Evolutionary conservation across 139 green algal genomes (phyloP).

Genomic region (Chlamydomonas eustigma): DNA sequence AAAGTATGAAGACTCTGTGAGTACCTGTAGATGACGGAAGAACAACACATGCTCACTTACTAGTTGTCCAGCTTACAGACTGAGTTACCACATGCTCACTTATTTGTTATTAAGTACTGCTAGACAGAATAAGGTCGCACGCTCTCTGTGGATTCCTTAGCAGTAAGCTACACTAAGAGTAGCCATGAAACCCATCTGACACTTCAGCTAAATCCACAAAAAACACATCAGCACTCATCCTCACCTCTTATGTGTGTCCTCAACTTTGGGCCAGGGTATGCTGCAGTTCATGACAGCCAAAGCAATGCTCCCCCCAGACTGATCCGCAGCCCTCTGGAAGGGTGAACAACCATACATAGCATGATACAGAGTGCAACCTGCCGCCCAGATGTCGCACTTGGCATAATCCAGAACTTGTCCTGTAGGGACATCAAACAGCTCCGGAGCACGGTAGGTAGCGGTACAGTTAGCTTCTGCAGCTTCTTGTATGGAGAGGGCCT

Average conservation of each 20-base stretch:
- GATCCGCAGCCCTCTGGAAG: conserved; percentile 56
- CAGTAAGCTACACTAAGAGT: neutral
- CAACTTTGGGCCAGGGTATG: neutral
- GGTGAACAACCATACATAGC: conserved; percentile 69
- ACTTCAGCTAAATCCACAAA: neutral
- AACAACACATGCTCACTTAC: too few species aligned
- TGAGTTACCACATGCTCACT: too few species aligned
- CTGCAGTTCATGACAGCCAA: conserved; percentile 2
- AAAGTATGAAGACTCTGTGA: neutral
- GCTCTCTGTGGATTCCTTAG: too few species aligned
- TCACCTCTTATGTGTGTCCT: neutral
- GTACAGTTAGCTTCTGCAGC: conserved; percentile 74
- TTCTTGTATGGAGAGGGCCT: conserved; percentile 75
- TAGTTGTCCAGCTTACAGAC: too few species aligned
- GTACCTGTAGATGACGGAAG: too few species aligned
- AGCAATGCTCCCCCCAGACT: conserved; percentile 9
- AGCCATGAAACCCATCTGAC: neutral
- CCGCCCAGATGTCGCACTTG: conserved; percentile 73
- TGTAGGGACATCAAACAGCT: conserved; percentile 86
- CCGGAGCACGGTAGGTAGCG: conserved; percentile 83
- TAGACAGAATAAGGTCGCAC: too few species aligned
- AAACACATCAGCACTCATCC: neutral
- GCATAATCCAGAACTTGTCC: conserved; percentile 61
- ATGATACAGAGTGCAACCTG: conserved; percentile 80
- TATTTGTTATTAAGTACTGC: too few species aligned